Base-by-base conservation (phyloP, 768 basidiomycete genomes). In the Scleroderma citrinum region DNA sequence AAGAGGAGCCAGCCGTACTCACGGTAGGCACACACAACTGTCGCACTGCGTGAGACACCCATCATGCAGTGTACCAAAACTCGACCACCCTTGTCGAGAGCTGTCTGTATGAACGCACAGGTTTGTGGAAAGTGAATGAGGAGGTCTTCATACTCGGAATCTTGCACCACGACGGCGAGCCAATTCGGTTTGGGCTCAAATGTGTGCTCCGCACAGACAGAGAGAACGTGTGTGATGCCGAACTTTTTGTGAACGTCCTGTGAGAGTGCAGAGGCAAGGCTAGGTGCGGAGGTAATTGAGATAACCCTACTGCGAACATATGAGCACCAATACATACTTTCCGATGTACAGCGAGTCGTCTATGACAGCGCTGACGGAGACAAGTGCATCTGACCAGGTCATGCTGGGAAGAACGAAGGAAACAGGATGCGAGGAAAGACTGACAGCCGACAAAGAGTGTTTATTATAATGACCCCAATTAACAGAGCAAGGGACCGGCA, bases 11-110 rank as follows among this genome's bases (percentile, higher is more conserved):
- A 17, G 34, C 42, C 8, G 20, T 14, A 71, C 77, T 65, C 60
- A 80, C 76, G 60, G 59, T 75, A 82, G 14, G 78, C 80, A 44
- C 74, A 76, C 21, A 81, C 69, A 21, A 78, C 76, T 8, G 85
- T 80, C 34, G 78, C 70, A 54, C 84, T 86, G 52, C 86, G 72
- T 0, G 83, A 88, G 7, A 87, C 66, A 5, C 86, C 87, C 78
- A 85, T 83, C 10, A 81, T 69, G 59, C 86, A 87, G 53, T 88
- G 86, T 13, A 87, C 81, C 10, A 88, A 73, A 5, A 87, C 77
- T 40, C 69, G 73, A 0, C 83, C 83, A 21, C 76, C 74, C 7
- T 52, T 20, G 8, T 67, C 61, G 35, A 88, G 54, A 3, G 85
- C 82, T 19, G 69, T 52, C 54, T 83, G 72, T 26, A 89, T 86